phyloP scores from a whole-genome alignment of 352 stramenopile species.

The Globisporangium echinulatum region DNA sequence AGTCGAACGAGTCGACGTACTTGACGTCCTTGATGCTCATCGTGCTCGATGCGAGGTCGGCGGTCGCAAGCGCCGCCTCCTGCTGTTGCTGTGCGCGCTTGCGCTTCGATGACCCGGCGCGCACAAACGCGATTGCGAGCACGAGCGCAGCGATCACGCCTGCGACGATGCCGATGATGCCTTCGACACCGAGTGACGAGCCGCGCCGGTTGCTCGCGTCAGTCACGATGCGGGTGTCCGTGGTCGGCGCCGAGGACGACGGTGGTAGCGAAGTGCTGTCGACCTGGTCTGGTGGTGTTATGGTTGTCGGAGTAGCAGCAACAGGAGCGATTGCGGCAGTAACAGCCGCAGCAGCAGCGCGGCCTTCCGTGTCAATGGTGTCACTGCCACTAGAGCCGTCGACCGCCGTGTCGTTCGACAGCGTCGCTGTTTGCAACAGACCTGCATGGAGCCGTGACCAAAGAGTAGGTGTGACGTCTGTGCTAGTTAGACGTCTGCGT shows the following conservation, averaged over 20 bases:
- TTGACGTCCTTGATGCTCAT: constrained; percentile 11
- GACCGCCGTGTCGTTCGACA: background rate
- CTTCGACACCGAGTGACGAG: background rate
- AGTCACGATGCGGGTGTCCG: background rate
- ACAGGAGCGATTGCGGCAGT: too few species aligned
- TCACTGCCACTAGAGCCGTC: background rate
- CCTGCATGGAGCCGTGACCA: background rate
- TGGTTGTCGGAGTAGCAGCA: too few species aligned
- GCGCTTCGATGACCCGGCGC: constrained; percentile 4
- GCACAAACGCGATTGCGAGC: constrained; percentile 11
- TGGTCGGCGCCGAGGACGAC: background rate
- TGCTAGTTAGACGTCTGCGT: too few species aligned
- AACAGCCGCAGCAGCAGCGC: background rate
- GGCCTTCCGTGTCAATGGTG: background rate
- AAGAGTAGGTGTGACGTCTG: too few species aligned
- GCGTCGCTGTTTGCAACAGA: background rate
- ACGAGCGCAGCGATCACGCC: constrained; percentile 2
- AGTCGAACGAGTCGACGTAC: constrained; percentile 12
- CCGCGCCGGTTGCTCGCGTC: background rate
- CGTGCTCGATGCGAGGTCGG: constrained; percentile 9
- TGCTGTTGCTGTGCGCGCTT: background rate
- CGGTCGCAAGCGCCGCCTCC: background rate
- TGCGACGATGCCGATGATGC: constrained; percentile 10
- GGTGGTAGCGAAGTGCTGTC: background rate
- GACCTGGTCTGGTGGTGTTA: background rate